Percentiles rank a stretch among this genome's conserved stretches.
phyloP scores from a whole-genome alignment of 179 eudicot species.

The Actinidia arguta region DNA sequence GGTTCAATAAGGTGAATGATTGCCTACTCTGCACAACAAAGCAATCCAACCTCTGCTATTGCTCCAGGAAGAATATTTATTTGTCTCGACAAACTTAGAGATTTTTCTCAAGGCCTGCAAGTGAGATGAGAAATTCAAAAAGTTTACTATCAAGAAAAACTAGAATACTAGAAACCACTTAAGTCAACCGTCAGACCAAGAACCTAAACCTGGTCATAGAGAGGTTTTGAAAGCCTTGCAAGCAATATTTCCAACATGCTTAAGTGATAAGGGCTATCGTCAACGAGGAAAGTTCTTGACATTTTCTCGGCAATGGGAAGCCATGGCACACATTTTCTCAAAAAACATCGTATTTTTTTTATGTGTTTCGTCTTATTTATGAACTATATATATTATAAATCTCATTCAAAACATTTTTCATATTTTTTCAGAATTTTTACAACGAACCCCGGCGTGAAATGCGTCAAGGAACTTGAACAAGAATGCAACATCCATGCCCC shows the following conservation, averaged over 20 bases:
- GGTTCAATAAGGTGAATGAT: slow-evolving; percentile 82
- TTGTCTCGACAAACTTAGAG: slow-evolving; percentile 85
- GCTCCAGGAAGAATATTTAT: slow-evolving; percentile 99
- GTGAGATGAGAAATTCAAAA: slow-evolving; percentile 14
- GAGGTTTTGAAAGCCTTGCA: slow-evolving; percentile 89
- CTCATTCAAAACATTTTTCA: too few relatives aligned
- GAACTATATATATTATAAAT: too few relatives aligned
- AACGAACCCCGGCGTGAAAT: too few relatives aligned
- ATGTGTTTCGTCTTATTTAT: too few relatives aligned
- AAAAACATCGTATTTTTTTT: too few relatives aligned
- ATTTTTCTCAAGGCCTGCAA: slow-evolving; percentile 88
- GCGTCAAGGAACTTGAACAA: too few relatives aligned
- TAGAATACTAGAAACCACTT: background rate
- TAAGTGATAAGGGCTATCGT: slow-evolving; percentile 95
- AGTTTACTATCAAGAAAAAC: background rate
- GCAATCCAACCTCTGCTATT: slow-evolving; percentile 95
- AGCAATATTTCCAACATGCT: slow-evolving; percentile 95
- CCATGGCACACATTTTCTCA: too few relatives aligned
- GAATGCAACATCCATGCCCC: too few relatives aligned
- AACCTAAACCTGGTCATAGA: slow-evolving; percentile 77
- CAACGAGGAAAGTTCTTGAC: slow-evolving; percentile 97
- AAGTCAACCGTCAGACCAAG: background rate
- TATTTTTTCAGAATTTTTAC: too few relatives aligned
- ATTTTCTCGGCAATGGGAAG: too few relatives aligned
- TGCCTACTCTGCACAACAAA: slow-evolving; percentile 94